Evolutionary conservation across 192 early-diverging fungal species (phyloP).

Genomic region (Coemansia sp.): DNA sequence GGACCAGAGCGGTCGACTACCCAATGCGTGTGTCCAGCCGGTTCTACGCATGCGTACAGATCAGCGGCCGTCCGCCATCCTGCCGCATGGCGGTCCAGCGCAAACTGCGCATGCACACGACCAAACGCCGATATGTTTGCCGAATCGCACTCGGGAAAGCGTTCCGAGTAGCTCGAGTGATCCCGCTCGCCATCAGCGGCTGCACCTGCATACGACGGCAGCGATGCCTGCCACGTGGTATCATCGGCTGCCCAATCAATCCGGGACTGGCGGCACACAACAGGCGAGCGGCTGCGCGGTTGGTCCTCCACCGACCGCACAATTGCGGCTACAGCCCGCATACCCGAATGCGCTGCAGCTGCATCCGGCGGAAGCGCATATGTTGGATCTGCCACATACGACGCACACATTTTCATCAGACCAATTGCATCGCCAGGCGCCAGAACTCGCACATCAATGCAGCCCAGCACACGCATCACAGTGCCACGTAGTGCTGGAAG

Average conservation of each 20-base stretch:
- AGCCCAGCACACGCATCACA: slow-evolving; percentile 24
- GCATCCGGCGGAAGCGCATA: slow-evolving; percentile 1
- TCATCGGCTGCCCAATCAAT: neutral
- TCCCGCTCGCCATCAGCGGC: slow-evolving; percentile 3
- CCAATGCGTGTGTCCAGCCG: slow-evolving; percentile 20
- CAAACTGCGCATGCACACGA: slow-evolving; percentile 31
- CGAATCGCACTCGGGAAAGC: slow-evolving; percentile 15
- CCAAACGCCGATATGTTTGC: slow-evolving; percentile 7
- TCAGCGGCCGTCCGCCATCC: slow-evolving; percentile 25
- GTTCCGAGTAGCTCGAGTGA: slow-evolving; percentile 12
- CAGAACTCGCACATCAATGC: slow-evolving; percentile 16
- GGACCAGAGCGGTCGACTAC: slow-evolving; percentile 40
- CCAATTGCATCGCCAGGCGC: slow-evolving; percentile 17
- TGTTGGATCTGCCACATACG: slow-evolving; percentile 14
- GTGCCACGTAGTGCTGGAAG: slow-evolving; percentile 24
- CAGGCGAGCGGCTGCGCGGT: neutral
- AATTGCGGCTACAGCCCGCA: neutral
- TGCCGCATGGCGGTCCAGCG: slow-evolving; percentile 30
- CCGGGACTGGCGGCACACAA: neutral
- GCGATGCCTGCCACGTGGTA: slow-evolving; percentile 2
- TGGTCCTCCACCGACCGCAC: neutral
- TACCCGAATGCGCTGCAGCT: neutral
- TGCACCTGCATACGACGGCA: slow-evolving; percentile 3
- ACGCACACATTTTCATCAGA: slow-evolving; percentile 16
- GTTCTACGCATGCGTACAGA: slow-evolving; percentile 25